phyloP scores from a whole-genome alignment of 2,329 filamentous ascomycete genomes.

The Sarocladium strictum region DNA sequence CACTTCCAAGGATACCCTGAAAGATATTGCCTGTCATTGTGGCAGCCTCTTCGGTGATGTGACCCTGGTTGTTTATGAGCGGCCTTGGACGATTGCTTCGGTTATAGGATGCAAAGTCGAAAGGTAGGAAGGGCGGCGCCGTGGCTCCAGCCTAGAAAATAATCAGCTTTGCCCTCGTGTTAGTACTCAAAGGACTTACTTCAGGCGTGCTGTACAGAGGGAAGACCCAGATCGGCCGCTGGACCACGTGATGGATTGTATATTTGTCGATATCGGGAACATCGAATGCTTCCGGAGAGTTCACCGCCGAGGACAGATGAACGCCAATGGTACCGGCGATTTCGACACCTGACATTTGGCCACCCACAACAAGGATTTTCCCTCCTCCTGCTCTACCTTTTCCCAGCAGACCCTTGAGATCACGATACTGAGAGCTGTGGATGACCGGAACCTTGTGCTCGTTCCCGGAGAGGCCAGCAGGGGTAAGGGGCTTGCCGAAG shows the following conservation, averaged over 20 bases:
- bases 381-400: constrained; percentile 33
- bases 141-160: constrained; percentile 32
- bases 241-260: constrained; percentile 61
- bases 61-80: constrained; percentile 58
- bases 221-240: constrained; percentile 67
- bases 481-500: constrained; percentile 57
- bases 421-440: constrained; percentile 64
- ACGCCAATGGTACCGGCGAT: constrained; percentile 66
- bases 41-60: constrained; percentile 54
- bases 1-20: constrained; percentile 40
- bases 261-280: constrained; percentile 42
- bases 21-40: constrained; percentile 46
- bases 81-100: constrained; percentile 53
- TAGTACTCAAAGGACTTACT: constrained; percentile 24
- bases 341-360: constrained; percentile 79
- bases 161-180: background rate
- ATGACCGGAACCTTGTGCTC: constrained; percentile 42
- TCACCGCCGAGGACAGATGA: constrained; percentile 58
- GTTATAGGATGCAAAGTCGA: constrained; percentile 70
- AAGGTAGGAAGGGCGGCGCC: constrained; percentile 59
- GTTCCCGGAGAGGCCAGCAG: constrained; percentile 31
- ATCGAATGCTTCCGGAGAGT: constrained; percentile 40
- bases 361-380: constrained; percentile 69
- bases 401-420: constrained; percentile 42
- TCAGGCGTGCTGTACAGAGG: constrained; percentile 51